These are phyloP conservation scores for Cairneyella variabilis DNA, from an alignment of 495 filamentous ascomycete species.

Conservation along the genomic window DNA sequence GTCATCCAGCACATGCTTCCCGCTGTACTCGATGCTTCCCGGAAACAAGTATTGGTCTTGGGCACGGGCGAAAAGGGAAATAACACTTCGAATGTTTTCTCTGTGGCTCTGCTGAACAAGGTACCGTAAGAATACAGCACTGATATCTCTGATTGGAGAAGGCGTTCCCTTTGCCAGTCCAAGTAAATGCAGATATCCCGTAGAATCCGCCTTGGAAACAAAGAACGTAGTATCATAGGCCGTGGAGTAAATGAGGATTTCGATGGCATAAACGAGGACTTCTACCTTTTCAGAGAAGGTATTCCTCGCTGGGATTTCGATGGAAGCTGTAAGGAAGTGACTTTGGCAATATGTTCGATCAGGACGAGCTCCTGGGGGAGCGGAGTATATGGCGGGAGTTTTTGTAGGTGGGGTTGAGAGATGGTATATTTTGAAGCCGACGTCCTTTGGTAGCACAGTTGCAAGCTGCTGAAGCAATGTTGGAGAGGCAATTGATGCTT, in stretches of 20 bases:
- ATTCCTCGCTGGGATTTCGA: conserved; percentile 27
- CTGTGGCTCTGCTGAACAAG: conserved; percentile 64
- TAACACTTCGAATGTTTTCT: conserved; percentile 65
- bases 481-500: conserved; percentile 19
- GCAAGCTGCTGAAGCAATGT: conserved; percentile 53
- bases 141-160: conserved; percentile 70
- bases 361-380: conserved; percentile 63
- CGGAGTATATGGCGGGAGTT: conserved; percentile 70
- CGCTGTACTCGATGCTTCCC: conserved; percentile 75
- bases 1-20: conserved; percentile 94
- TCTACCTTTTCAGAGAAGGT: conserved; percentile 26
- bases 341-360: conserved; percentile 81
- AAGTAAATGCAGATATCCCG: conserved; percentile 73
- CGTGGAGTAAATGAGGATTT: conserved; percentile 68
- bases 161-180: conserved; percentile 54
- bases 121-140: conserved; percentile 69
- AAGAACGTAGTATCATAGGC: conserved; percentile 81
- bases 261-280: conserved; percentile 62
- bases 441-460: conserved; percentile 63
- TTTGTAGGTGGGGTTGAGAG: conserved; percentile 77
- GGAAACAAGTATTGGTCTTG: conserved; percentile 96
- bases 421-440: conserved; percentile 75
- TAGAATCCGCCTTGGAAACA: conserved; percentile 95
- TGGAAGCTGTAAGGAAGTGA: conserved; percentile 78
- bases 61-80: conserved; percentile 89